These are phyloP conservation scores for Penicillium palitans DNA, from an alignment of 2,329 filamentous ascomycete species.

Conservation along the genomic window DNA sequence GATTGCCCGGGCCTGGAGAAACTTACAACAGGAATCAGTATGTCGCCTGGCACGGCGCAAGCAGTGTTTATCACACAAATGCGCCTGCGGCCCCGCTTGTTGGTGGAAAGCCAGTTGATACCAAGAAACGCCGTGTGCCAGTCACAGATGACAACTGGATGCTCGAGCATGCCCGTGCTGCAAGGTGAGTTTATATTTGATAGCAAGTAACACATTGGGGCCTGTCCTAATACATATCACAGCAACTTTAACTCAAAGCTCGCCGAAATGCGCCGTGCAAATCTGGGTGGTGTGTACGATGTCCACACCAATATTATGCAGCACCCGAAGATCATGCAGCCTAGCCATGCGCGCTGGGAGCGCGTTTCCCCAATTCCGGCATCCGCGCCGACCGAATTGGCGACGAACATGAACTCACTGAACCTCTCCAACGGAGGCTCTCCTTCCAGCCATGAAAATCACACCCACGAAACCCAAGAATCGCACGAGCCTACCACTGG, in stretches of 20 bases:
- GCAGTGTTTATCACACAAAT: conserved; percentile 87
- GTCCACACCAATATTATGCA: conserved; percentile 91
- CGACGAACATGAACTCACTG: conserved; percentile 37
- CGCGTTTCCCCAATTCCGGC: conserved; percentile 55
- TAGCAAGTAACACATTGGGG: background rate
- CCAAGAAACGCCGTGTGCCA: conserved; percentile 80
- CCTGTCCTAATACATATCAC: conserved; percentile 20
- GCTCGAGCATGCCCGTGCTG: conserved; percentile 87
- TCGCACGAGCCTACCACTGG: background rate
- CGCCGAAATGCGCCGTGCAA: conserved; percentile 65
- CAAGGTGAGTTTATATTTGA: conserved; percentile 62
- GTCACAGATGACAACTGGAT: conserved; percentile 97
- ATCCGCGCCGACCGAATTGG: conserved; percentile 30
- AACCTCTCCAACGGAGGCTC: conserved; percentile 34
- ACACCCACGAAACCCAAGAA: conserved; percentile 9
- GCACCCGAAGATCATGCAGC: conserved; percentile 84
- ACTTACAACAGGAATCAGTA: conserved; percentile 99
- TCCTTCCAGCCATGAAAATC: conserved; percentile 8
- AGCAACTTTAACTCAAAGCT: conserved; percentile 84
- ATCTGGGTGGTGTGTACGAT: conserved; percentile 79
- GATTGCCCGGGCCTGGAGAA: conserved; percentile 70
- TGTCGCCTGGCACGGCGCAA: conserved; percentile 97
- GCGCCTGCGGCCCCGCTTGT: conserved; percentile 73
- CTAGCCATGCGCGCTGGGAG: conserved; percentile 81
- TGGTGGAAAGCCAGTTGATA: conserved; percentile 70